Conservation (phyloP, 2,329 filamentous ascomycete species). For the Hymenoscyphus fraxineus region DNA sequence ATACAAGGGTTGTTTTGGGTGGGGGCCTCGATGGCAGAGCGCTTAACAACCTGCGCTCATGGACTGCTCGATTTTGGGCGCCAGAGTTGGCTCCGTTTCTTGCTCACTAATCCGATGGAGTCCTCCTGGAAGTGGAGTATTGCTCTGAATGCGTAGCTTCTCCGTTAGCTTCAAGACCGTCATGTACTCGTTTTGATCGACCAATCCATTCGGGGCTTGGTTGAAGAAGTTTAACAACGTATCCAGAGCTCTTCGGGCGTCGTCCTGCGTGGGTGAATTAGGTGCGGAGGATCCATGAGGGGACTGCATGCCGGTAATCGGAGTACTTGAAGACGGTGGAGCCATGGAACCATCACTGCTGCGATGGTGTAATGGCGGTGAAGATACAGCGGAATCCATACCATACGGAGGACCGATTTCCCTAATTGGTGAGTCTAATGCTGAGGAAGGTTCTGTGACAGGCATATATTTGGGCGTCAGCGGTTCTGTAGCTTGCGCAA, state of each 20-base stretch:
- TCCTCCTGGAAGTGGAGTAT: constrained; percentile 38
- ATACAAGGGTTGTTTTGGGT: constrained; percentile 14
- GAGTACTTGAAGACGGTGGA: constrained; percentile 38
- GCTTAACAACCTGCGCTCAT: constrained; percentile 29
- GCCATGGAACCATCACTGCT: constrained; percentile 49
- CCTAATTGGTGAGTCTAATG: constrained; percentile 49
- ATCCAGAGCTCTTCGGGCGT: constrained; percentile 77
- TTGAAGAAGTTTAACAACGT: constrained; percentile 79
- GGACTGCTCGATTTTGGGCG: constrained; percentile 34
- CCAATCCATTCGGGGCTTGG: constrained; percentile 59
- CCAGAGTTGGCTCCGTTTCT: constrained; percentile 27
- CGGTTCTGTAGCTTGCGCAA: constrained; percentile 50
- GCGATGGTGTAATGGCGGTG: constrained; percentile 47
- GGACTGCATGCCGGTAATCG: constrained; percentile 36
- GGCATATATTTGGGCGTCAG: constrained; percentile 50
- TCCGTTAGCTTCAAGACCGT: constrained; percentile 79
- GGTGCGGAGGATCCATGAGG: constrained; percentile 52
- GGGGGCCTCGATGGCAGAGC: constrained; percentile 1
- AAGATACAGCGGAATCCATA: constrained; percentile 38
- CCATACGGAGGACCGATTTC: constrained; percentile 39
- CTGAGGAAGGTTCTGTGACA: constrained; percentile 39
- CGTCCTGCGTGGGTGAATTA: constrained; percentile 73
- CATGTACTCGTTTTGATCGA: constrained; percentile 74
- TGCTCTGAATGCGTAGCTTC: constrained; percentile 64
- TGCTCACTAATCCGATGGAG: constrained; percentile 37